Percentiles rank a stretch among this genome's conserved stretches.
These are phyloP conservation scores for Mucor plumbeus DNA, from an alignment of 371 early-diverging fungal species.

Conservation along the genomic window DNA sequence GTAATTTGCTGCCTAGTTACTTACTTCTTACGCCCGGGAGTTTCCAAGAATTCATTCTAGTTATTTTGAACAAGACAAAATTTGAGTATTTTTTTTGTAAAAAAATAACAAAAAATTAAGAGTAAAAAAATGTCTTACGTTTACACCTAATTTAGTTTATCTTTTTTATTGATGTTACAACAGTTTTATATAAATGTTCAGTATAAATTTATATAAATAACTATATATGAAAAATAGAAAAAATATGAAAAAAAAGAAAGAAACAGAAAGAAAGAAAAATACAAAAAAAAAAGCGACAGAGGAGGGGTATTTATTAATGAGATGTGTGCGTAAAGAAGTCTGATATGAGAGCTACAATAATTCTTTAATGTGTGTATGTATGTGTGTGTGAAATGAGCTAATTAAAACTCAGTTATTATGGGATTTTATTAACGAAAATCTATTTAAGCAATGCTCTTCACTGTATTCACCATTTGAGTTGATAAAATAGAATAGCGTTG, in stretches of 20 bases:
- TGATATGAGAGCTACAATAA: background rate
- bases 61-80: background rate
- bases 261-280: background rate
- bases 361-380: background rate
- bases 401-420: background rate
- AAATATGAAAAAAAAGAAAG: background rate
- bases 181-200: background rate
- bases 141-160: background rate
- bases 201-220: background rate
- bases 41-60: conserved; percentile 6
- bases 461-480: conserved; percentile 21
- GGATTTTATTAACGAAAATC: background rate
- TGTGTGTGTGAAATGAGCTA: background rate
- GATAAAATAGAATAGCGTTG: conserved; percentile 11
- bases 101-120: background rate
- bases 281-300: background rate
- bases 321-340: conserved; percentile 3
- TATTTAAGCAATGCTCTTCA: conserved; percentile 20
- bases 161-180: background rate
- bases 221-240: background rate
- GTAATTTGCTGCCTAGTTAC: background rate
- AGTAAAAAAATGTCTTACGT: background rate
- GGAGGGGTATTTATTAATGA: conserved; percentile 4
- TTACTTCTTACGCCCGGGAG: conserved; percentile 7
- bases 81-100: conserved; percentile 1